These are phyloP conservation scores for Butyriboletus loyo DNA, from an alignment of 768 basidiomycete genomes.

Conservation along the genomic window DNA sequence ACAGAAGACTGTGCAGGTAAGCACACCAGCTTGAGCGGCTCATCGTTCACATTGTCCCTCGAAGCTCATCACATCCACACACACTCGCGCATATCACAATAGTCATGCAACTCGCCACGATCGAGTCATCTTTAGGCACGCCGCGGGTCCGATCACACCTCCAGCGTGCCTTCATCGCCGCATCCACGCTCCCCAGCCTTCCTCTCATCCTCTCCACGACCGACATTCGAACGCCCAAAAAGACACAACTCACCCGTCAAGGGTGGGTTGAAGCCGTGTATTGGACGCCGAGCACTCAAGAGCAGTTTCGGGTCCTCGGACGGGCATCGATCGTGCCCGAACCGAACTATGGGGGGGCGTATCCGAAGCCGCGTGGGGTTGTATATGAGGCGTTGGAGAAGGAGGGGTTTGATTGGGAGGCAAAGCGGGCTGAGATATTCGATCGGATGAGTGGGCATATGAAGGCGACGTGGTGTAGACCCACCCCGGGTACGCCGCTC, in stretches of 20 bases:
- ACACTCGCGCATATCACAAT: neutral
- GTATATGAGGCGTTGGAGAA: slow-evolving; percentile 33
- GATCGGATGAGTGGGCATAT: slow-evolving; percentile 55
- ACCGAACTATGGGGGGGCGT: slow-evolving; percentile 34
- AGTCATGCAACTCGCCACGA: slow-evolving; percentile 55
- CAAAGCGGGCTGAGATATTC: slow-evolving; percentile 58
- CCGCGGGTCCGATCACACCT: slow-evolving; percentile 67
- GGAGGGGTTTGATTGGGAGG: slow-evolving; percentile 57
- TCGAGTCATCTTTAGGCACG: slow-evolving; percentile 20
- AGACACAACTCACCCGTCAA: slow-evolving; percentile 47
- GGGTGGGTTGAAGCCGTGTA: slow-evolving; percentile 59
- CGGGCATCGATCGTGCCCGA: slow-evolving; percentile 53
- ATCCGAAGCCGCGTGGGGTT: slow-evolving; percentile 28
- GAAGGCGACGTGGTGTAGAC: slow-evolving; percentile 72
- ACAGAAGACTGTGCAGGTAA: slow-evolving; percentile 36
- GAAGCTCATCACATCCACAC: neutral
- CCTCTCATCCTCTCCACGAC: slow-evolving; percentile 68
- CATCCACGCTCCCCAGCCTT: slow-evolving; percentile 39
- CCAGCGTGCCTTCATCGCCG: slow-evolving; percentile 56
- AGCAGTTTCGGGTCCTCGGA: slow-evolving; percentile 74
- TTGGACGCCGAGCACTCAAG: slow-evolving; percentile 65
- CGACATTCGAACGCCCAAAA: slow-evolving; percentile 71
- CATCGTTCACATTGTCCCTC: too few relatives aligned
- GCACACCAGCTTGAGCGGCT: neutral
- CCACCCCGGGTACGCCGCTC: slow-evolving; percentile 58